Conservation (phyloP, 2,329 filamentous ascomycete genomes). For the Bipolaris victoriae region DNA sequence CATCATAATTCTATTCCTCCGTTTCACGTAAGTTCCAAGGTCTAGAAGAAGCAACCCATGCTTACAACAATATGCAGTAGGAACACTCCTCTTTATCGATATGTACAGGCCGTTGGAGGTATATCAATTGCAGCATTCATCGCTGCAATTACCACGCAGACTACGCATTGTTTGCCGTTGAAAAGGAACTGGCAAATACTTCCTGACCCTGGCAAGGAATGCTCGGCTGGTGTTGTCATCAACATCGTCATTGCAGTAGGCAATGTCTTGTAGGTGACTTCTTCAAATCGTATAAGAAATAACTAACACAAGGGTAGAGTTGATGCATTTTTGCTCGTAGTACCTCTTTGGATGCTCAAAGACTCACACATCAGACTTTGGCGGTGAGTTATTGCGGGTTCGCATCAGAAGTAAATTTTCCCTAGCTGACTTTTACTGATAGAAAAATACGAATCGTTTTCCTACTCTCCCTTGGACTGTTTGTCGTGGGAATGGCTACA, state of each 20-base stretch:
- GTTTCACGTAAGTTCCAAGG: neutral
- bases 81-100: neutral
- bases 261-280: neutral
- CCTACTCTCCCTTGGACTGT: slow-evolving; percentile 1
- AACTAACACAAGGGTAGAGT: neutral
- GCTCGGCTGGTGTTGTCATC: neutral
- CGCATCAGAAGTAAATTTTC: no score
- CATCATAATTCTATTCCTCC: neutral
- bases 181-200: slow-evolving; percentile 1
- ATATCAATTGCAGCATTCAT: neutral
- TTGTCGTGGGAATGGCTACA: slow-evolving; percentile 7
- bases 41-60: neutral
- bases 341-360: slow-evolving; percentile 5
- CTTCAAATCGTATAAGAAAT: rapidly evolving
- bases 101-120: neutral
- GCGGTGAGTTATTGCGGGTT: neutral
- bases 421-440: neutral
- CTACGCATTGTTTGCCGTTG: slow-evolving; percentile 7
- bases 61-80: neutral
- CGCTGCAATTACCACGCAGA: neutral
- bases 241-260: slow-evolving; percentile 5
- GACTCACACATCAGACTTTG: slow-evolving; percentile 3
- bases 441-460: slow-evolving; percentile 5
- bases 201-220: slow-evolving; percentile 1
- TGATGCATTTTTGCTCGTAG: slow-evolving; percentile 2